phyloP scores from a whole-genome alignment of 208 protist species.

The Hexamita inflata region DNA sequence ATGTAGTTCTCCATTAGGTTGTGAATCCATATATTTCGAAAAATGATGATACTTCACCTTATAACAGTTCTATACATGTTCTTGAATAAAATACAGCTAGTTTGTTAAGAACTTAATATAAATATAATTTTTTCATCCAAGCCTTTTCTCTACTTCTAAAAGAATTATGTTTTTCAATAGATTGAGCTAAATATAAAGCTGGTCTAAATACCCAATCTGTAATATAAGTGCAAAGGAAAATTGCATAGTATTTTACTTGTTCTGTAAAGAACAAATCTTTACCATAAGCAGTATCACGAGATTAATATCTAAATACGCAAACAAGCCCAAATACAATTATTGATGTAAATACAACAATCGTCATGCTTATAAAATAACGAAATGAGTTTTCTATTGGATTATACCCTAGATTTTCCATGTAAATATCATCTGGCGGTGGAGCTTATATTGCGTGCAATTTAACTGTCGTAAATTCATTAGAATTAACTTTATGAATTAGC shows the following conservation, averaged over 20 bases:
- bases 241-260: not conserved
- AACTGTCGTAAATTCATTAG: not conserved
- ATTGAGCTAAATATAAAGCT: not conserved
- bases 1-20: not conserved
- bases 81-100: not conserved
- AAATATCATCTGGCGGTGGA: not conserved
- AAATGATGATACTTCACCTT: too few species aligned
- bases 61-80: too few species aligned
- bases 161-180: not conserved
- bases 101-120: not conserved
- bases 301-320: not conserved
- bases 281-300: not conserved
- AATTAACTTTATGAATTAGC: not conserved
- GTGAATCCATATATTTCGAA: not conserved
- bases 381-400: not conserved
- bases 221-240: not conserved
- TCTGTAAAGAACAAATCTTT: not conserved
- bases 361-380: not conserved
- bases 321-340: not conserved
- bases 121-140: not conserved
- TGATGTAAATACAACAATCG: not conserved
- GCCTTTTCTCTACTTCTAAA: not conserved
- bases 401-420: not conserved
- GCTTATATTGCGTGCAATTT: not conserved
- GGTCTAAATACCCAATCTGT: not conserved